Evolutionary conservation across 1,139 yeast genomes (phyloP), one percentile per base, ranked within the genome.

Genomic region (Candida tetrigidarum): DNA sequence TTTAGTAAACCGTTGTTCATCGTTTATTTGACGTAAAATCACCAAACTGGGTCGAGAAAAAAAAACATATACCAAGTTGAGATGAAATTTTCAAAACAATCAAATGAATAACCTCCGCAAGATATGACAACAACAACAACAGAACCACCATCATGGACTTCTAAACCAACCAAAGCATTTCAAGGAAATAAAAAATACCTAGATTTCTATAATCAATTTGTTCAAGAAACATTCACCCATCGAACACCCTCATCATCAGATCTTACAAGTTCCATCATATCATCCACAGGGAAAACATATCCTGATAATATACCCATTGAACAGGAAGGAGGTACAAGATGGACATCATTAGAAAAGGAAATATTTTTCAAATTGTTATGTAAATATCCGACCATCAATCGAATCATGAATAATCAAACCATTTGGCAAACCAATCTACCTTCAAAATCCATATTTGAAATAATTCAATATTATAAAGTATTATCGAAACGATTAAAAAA

Each of bases 391-490:
- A 77, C 82, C 3, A 38, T 36, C 81, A 5, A 7, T 9, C 5
- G 20, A 14, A 38, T 38, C 10, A 4, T 38, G 7, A 16, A 28
- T 12, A 28, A 80, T 51, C 57, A 73, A 32, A 53, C 72, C 7
- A 80, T 74, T 7, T 52, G 41, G 41, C 6, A 62, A 8, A 74
- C 82, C 1, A 59, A 66, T 2, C 49, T 80, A 23, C 72, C 71
- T 0, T 53, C 64, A 2, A 83, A 82, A 57, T 62, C 78, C 0
- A 52, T 59, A 4, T 42, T 64, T 1, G 86, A 83, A 48, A 73
- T 83, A 5, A 56, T 71, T 41, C 66, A 60, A 14, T 81, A 81
- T 56, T 80, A 80, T 53, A 56, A 69, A 14, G 46, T 71, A 14
- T 57, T 82, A 16, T 59, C 65, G 36, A 46, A 49, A 12, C 45